Base-by-base conservation (phyloP, 306 rosid species). In the Ziziphus jujuba region DNA sequence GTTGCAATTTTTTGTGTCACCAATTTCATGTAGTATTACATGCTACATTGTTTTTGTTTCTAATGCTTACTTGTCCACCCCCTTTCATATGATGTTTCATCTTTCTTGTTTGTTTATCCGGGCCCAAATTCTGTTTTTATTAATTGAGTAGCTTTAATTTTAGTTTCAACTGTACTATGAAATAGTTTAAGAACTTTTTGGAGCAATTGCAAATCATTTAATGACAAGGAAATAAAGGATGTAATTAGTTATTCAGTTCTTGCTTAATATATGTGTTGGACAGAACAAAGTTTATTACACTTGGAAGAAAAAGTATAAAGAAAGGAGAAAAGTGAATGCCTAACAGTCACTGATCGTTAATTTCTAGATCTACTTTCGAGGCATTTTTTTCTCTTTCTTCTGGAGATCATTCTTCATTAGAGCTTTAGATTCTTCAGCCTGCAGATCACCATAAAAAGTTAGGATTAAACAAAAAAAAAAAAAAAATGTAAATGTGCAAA, bases 371-470 rank as follows among this genome's bases (percentile, higher is more conserved):
- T 56, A 69, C 56, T 73, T 73, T 56, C 10, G n/a, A 31, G 53
- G 52, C 59, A 76, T 35, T 34, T 71, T 56, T 48, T 55, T 61
- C 77, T 65, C 64, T 38, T 50, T 6, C 44, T 62, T 54, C 34
- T 55, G 51, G 53, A 61, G 47, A 36, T 69, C 21, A 0, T 61
- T 75, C 78, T 73, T 77, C 80, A 33, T 61, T 63, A 36, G 73
- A 82, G 77, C 65, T 76, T 67, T 70, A 72, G 56, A 59, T 72
- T 57, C 79, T 70, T 84, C 74, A 76, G 65, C 81, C 90, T 86
- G 85, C 56, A 71, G 51, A 63, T 49, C 49, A 65, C 43, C 48
- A 68, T 54, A 16, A 22, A 45, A 62, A 56, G 69, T 61, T 51
- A 57, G 40, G 15, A 49, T 36, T 17, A 25, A 20, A 59, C 33